Evolutionary conservation across 2,329 filamentous ascomycete genomes (phyloP), one percentile per base, ranked within the genome.

Genomic region (Aspergillus transmontanensis): DNA sequence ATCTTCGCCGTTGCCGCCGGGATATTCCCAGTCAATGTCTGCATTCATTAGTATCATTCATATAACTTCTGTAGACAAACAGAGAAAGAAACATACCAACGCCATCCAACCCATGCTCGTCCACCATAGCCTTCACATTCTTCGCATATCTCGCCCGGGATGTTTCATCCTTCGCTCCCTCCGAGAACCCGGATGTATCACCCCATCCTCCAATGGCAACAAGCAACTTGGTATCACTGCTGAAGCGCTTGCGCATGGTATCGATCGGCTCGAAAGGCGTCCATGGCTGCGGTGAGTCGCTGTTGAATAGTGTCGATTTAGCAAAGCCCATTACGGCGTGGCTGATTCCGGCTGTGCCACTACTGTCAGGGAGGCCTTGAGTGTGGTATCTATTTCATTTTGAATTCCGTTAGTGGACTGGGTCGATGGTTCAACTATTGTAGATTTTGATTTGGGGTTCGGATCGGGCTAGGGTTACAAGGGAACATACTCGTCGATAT

Each of bases 131-230:
- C 9, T 84, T 85, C 1, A 92, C 83, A 67, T 91, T 90, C 51
- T 80, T 79, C 1, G 89, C 88, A 77, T 90, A 93, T 9, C 77
- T 78, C 64, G 82, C 79, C 19, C 88, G 84, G 1, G 82, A 84
- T 10, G 75, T 68, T 1, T 84, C 80, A 4, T 82, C 82, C 57
- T 80, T 81, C 1, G 87, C 86, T 0, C 84, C 89, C 1, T 48
- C 74, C 0, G 84, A 83, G 70, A 91, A 93, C 0, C 89, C 90
- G 7, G 76, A 73, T 0, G 85, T 88, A 64, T 92, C 88, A 0
- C 89, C 90, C 90, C 90, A 93, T 58, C 90, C 90, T 12, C 90
- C 90, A 66, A 93, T 87, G 23, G 90, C 89, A 43, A 93, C 83
- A 79, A 90, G 84, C 26, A 93, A 76, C 68, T 90, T 88, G 23